Evolutionary conservation across 768 basidiomycete genomes (phyloP), one percentile per base, ranked within the genome.

Genomic region (Serendipita vermifera): DNA sequence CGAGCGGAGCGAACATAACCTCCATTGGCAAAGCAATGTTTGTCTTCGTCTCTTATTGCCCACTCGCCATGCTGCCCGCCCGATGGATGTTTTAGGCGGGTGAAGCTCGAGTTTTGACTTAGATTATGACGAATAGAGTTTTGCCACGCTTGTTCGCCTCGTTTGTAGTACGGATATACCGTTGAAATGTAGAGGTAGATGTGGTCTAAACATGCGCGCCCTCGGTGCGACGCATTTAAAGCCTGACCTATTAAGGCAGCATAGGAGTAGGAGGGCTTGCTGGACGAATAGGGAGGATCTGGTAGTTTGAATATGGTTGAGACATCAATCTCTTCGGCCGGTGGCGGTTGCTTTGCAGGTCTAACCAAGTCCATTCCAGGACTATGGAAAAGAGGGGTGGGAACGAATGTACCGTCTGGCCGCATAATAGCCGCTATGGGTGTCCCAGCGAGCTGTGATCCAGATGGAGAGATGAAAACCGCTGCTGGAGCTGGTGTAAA

Each of bases 81-180:
- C n/a, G 20, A 20, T 9, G 46, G 46, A 29, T 51, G 46, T 26
- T 51, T 51, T 29, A 51, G 27, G n/a, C 46, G 46, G 11, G 46
- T 51, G n/a, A 51, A 51, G 22, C 46, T 51, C n/a, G 46, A 51
- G 39, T 93, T 94, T 2, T 92, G 89, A 60, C 87, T 91, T 24
- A 98, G 76, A 46, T 93, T 92, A 69, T 98, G 93, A n/a, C 94
- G 80, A 58, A 98, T 90, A 56, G 90, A 93, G 69, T 96, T 96
- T 81, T 93, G 92, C 94, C 94, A 98, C 4, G 91, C 94, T 3
- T 85, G 79, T 63, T 97, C 92, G 20, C 85, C 85, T 57, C 87
- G 84, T 69, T 90, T 89, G 72, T 89, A 99, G 65, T 83, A 82
- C 5, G 96, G 93, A 69, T 91, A 93, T 6, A 88, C 87, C 38